Evolutionary conservation across 208 protist genomes (phyloP).

Genomic region (Leishmania arabica): DNA sequence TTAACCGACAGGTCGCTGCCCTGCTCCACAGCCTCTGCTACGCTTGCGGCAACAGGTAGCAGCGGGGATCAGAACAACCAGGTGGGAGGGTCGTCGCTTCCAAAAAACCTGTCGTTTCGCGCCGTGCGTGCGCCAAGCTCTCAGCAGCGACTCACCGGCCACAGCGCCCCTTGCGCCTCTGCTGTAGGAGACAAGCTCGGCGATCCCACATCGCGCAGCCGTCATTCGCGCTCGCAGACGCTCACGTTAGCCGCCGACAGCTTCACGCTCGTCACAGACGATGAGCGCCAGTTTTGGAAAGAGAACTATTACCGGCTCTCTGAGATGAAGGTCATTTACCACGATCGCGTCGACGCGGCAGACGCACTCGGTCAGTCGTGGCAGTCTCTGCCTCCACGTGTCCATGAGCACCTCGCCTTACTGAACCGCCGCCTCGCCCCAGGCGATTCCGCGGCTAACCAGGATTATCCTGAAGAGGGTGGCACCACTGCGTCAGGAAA

Average conservation of each 20-base stretch:
- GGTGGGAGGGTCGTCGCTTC: conserved; percentile 4
- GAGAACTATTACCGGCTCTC: conserved; percentile 76
- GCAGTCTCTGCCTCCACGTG: conserved; percentile 32
- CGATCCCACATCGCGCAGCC: neutral
- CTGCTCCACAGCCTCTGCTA: neutral
- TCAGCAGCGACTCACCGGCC: conserved; percentile 14
- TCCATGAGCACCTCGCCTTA: conserved; percentile 48
- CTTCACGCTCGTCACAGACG: conserved; percentile 46
- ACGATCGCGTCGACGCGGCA: conserved; percentile 66
- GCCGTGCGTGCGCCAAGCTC: conserved; percentile 8
- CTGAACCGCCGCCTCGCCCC: conserved; percentile 32
- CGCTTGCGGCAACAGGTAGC: neutral
- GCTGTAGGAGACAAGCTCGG: conserved; percentile 4
- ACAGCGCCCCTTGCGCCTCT: conserved; percentile 6
- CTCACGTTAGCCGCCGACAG: conserved; percentile 22
- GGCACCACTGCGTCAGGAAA: conserved; percentile 6
- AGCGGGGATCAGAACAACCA: neutral
- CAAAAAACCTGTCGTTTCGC: conserved; percentile 37
- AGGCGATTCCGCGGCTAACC: conserved; percentile 8
- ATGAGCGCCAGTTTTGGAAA: conserved; percentile 83
- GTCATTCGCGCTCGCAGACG: conserved; percentile 16
- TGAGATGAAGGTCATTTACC: conserved; percentile 63
- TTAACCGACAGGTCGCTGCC: conserved; percentile 56
- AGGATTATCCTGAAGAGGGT: conserved; percentile 5
- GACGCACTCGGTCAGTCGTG: conserved; percentile 39